Base-by-base conservation (phyloP, 108 stramenopile genomes). In the Skeletonema menzelii region DNA sequence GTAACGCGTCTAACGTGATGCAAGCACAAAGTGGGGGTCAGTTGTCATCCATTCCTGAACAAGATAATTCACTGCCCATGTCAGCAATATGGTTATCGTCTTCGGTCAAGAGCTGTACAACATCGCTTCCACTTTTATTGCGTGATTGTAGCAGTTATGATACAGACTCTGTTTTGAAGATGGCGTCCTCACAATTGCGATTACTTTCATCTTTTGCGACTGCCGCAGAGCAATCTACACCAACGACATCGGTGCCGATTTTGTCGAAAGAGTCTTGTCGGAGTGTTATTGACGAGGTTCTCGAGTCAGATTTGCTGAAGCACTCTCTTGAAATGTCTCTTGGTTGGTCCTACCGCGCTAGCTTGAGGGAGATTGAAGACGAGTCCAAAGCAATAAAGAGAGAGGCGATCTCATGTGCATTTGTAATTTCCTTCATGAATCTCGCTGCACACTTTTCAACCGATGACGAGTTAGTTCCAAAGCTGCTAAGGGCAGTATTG, bases 51-150 rank as follows among this genome's bases (percentile, higher is more conserved):
- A 56, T 44, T 27, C 67, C 66, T 26, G 56, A 46, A 22, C 27
- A 34, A 35, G 56, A 46, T 22, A 35, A 70, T 17, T 35, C 11
- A 28, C 34, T 83, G 19, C 49, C 68, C 24, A 79, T 80, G 79
- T 24, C 60, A 22, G 75, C 69, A 60, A 65, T 78, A n/a, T 84
- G 83, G 83, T 53, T 84, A 6, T 59, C 83, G 27, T 70, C 83
- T 40, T 27, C 68, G 27, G 79, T 70, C 20, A 67, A 42, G 34
- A 61, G 26, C 28, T 65, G 72, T 27, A n/a, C 65, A 20, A 22
- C 49, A 22, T n/a, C 20, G 49, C 49, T 53, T 24, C 49, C 49
- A 20, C 59, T 22, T 59, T 77, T 57, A 19, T 59, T 81, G 56
- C 68, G 11, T 22, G 31, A 34, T 28, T 34, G 28, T 20, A 17